A percentile compares a stretch with the other conserved stretches of the same genome.
These are phyloP conservation scores for Posidonia oceanica DNA, from an alignment of 116 monocot species.

Conservation along the genomic window DNA sequence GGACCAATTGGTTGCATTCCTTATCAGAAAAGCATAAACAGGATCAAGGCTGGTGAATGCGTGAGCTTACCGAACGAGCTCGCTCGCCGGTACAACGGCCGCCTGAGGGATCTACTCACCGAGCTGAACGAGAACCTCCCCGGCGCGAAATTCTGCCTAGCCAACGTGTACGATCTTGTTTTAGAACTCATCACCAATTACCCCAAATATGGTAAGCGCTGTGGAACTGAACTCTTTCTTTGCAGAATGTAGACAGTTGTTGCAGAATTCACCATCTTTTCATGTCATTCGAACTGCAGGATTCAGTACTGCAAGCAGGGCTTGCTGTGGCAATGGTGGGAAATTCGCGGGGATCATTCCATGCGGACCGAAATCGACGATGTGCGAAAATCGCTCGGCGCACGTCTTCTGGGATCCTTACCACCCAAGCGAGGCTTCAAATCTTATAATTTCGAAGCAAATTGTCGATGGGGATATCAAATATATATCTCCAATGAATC, in stretches of 20 bases:
- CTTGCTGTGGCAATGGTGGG: constrained; percentile 78
- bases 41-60: constrained; percentile 34
- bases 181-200: constrained; percentile 65
- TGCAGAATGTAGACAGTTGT: no score
- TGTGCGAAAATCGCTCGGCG: constrained; percentile 44
- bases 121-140: constrained; percentile 62
- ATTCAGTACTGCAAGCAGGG: constrained; percentile 49
- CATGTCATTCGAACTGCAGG: constrained; percentile 23
- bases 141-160: constrained; percentile 68
- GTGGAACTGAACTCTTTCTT: neutral
- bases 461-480: constrained; percentile 57
- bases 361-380: constrained; percentile 42
- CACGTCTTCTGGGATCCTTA: constrained; percentile 87
- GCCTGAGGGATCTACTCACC: constrained; percentile 37
- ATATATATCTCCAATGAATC: constrained; percentile 69
- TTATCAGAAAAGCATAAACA: constrained; percentile 74
- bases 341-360: constrained; percentile 56
- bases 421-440: constrained; percentile 83
- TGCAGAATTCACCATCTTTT: no score
- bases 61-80: constrained; percentile 64
- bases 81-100: constrained; percentile 49
- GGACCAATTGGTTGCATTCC: constrained; percentile 93
- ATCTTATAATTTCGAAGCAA: constrained; percentile 48
- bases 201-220: constrained; percentile 32
- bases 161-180: constrained; percentile 82